Conservation (phyloP, 352 stramenopile genomes). For the Phytophthora pseudosyringae region DNA sequence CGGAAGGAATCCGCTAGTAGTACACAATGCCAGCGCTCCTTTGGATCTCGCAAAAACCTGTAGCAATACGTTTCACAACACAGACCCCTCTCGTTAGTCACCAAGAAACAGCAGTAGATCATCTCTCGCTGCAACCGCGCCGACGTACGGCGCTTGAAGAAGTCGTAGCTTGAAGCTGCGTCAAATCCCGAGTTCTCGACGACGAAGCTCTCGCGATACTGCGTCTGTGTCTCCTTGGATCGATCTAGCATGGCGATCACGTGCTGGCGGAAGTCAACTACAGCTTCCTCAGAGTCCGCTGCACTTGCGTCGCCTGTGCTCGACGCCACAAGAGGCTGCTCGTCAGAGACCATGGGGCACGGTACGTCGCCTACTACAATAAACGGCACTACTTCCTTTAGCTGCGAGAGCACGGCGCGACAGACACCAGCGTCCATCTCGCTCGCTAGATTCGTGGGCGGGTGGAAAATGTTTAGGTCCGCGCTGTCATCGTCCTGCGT, state of each 20-base stretch:
- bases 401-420: conserved; percentile 55
- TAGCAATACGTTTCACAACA: conserved; percentile 3
- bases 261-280: conserved; percentile 57
- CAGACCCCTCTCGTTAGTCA: background rate
- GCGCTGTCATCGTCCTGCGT: conserved; percentile 21
- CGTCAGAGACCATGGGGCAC: conserved; percentile 51
- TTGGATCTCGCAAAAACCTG: conserved; percentile 42
- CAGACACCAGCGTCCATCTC: conserved; percentile 61
- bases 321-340: conserved; percentile 10
- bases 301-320: conserved; percentile 12
- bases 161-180: conserved; percentile 60
- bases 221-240: conserved; percentile 51
- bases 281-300: conserved; percentile 18
- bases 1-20: conserved; percentile 31
- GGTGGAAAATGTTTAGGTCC: conserved; percentile 49
- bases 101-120: background rate
- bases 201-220: conserved; percentile 58
- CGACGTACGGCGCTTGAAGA: conserved; percentile 75
- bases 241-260: conserved; percentile 60
- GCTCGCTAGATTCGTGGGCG: conserved; percentile 38
- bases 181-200: conserved; percentile 61
- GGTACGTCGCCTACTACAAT: conserved; percentile 70
- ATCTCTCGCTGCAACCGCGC: background rate
- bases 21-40: conserved; percentile 34
- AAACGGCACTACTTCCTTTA: conserved; percentile 55